A percentile compares a stretch with the other conserved stretches of the same genome.
phyloP scores from a whole-genome alignment of 1,284 basidiomycete species.

The Gymnopus androsaceus region DNA sequence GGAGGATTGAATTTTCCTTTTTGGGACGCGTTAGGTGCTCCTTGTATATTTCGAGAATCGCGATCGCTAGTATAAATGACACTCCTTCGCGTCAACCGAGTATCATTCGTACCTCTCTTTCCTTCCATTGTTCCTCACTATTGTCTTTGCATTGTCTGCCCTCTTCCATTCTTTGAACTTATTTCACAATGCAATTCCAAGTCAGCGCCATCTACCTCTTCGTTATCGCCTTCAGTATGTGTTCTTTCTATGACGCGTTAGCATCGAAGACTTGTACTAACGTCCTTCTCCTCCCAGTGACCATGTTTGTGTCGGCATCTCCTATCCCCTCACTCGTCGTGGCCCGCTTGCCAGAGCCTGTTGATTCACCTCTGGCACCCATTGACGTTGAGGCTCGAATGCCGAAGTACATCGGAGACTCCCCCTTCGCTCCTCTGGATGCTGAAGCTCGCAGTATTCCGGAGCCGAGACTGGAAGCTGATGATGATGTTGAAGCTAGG shows the following conservation, averaged over 20 bases:
- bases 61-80: background rate
- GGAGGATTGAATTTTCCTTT: background rate
- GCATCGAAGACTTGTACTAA: background rate
- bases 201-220: background rate
- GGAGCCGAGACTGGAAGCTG: background rate
- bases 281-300: background rate
- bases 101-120: background rate
- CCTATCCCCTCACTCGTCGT: background rate
- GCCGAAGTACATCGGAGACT: background rate
- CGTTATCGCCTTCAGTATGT: conserved; percentile 1
- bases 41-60: background rate
- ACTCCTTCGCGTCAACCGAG: background rate
- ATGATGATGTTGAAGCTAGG: conserved; percentile 1
- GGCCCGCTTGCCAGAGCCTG: conserved; percentile 7
- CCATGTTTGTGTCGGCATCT: conserved; percentile 2
- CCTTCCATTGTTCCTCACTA: conserved; percentile 2
- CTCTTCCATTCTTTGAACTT: background rate
- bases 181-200: conserved; percentile 10
- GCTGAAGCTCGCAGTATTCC: background rate
- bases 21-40: background rate
- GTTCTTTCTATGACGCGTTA: background rate
- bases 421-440: conserved; percentile 1
- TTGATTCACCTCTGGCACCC: conserved; percentile 5
- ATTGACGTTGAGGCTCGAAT: background rate
- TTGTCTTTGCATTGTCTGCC: background rate